Base-by-base conservation (phyloP, 345 rosid genomes). In the Excoecaria agallocha region DNA sequence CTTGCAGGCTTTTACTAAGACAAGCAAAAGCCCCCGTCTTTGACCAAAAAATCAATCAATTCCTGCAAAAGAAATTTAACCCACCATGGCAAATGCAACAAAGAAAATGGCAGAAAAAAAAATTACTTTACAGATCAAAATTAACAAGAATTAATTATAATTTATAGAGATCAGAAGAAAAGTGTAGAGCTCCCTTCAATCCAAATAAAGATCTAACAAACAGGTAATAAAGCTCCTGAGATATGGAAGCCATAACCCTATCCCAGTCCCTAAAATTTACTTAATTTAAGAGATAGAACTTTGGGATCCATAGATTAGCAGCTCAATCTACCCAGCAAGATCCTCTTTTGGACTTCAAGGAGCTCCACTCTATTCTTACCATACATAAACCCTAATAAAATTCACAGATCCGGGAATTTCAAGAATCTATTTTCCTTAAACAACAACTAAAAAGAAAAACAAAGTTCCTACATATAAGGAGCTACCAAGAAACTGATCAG, bases 171-270 rank as follows among this genome's bases (percentile, higher is more conserved):
- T 13, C 39, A 9, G 22, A 25, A 19, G 51, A 48, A 49, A 76
- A 80, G 69, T 69, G 88, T 86, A 91, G 98, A 93, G 94, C 94
- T 93, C 98, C 97, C 94, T 93, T 91, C 96, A 93, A 89, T 93
- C 97, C 97, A 93, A 93, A 89, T 70, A 85, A 84, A 84, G 89
- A 86, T 83, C 82, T 45, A 81, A 81, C 82, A 38, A 15, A 8
- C 0, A 72, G 82, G 85, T 50, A 77, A 82, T 84, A 76, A 87
- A 13, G 93, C 98, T 91, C 94, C 94, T 83, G 85, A 85, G 85
- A 86, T 91, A 93, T 87, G 98, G 87, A 93, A 87, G 88, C 98
- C 98, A 75, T 86, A 88, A 63, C 71, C 89, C 97, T 77, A 84
- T 87, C 90, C 82, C 20, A 3, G 15, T 52, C n/a, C 9, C 1